A percentile compares a stretch with the other conserved stretches of the same genome.
Evolutionary conservation across 768 basidiomycete genomes (phyloP).

Genomic region (Cystofilobasidium bisporidii): DNA sequence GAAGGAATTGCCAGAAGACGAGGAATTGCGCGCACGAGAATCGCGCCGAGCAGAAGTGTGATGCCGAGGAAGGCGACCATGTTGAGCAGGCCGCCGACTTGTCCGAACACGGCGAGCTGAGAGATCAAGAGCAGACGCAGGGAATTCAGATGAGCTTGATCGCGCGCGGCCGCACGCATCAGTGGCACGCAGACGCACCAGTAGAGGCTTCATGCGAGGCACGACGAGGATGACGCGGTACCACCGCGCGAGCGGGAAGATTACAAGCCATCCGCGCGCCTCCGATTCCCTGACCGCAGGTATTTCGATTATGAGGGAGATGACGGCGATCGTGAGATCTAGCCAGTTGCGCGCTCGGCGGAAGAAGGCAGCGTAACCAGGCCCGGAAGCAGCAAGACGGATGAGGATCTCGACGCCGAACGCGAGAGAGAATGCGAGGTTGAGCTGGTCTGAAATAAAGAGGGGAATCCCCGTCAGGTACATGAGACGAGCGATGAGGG

Average conservation of each 20-base stretch:
- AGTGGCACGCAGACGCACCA: conserved; percentile 63
- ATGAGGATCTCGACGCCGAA: conserved; percentile 83
- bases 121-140: too few relatives aligned
- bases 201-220: conserved; percentile 70
- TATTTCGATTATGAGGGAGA: conserved; percentile 70
- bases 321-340: conserved; percentile 65
- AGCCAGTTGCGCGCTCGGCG: conserved; percentile 53
- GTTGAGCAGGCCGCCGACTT: conserved; percentile 81
- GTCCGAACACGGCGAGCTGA: conserved; percentile 80
- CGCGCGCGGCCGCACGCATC: too few relatives aligned
- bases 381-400: conserved; percentile 59
- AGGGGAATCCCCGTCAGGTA: too few relatives aligned
- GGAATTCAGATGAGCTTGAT: too few relatives aligned
- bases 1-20: too few relatives aligned
- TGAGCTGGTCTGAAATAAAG: conserved; percentile 56
- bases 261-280: conserved; percentile 79
- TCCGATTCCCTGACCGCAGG: conserved; percentile 57
- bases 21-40: conserved; percentile 46
- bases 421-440: conserved; percentile 65
- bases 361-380: conserved; percentile 76
- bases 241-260: conserved; percentile 47
- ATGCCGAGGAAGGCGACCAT: conserved; percentile 84
- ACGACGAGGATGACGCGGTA: conserved; percentile 57
- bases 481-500: too few relatives aligned
- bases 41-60: conserved; percentile 73